These are phyloP conservation scores for rapeseed (Brassica napus) DNA, from an alignment of 345 rosid genomes.

Conservation along the genomic window Da-Ae NC_063438.1:18142001-18142500, in stretches of 20 bases:
- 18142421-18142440: neutral
- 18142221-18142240: slow-evolving; percentile 18
- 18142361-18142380: slow-evolving; percentile 85
- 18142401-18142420: slow-evolving; percentile 15
- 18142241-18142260: slow-evolving; percentile 30
- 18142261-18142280: slow-evolving; percentile 23
- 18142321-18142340: slow-evolving; percentile 55
- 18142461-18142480: slow-evolving; percentile 6
- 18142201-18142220: slow-evolving; percentile 56
- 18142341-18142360: slow-evolving; percentile 55
- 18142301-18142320: slow-evolving; percentile 54
- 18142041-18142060: slow-evolving; percentile 69
- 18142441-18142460: neutral
- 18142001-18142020: slow-evolving; percentile 75
- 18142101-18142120: slow-evolving; percentile 41
- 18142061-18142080: slow-evolving; percentile 75
- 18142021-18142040: slow-evolving; percentile 87
- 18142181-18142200: slow-evolving; percentile 66
- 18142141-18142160: slow-evolving; percentile 58
- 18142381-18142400: neutral
- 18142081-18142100: slow-evolving; percentile 50
- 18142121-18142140: slow-evolving; percentile 49
- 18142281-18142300: slow-evolving; percentile 29
- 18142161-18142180: slow-evolving; percentile 78
- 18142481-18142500: slow-evolving; percentile 42